A percentile compares a stretch with the other conserved stretches of the same genome.
Evolutionary conservation across 768 basidiomycete species (phyloP).

Genomic region (Rhodosporidiobolus sp.): DNA sequence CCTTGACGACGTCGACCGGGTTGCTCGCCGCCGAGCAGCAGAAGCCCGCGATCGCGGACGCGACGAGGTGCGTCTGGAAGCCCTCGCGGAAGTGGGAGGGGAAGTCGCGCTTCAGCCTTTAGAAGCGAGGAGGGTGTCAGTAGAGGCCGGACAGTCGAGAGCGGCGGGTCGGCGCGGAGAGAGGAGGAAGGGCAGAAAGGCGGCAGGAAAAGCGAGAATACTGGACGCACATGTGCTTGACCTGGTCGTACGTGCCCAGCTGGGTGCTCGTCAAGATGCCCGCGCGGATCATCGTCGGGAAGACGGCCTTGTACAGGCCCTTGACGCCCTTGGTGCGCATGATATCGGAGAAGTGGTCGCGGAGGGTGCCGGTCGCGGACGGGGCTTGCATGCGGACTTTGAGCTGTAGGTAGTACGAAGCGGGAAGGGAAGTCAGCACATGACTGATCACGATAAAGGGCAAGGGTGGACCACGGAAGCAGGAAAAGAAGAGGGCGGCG

Average conservation of each 20-base stretch:
- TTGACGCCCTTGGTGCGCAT: conserved; percentile 13
- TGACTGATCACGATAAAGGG: too few relatives aligned
- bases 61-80: conserved; percentile 40
- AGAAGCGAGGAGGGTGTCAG: too few relatives aligned
- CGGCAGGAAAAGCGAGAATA: too few relatives aligned
- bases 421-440: background rate
- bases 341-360: conserved; percentile 15
- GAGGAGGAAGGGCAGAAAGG: too few relatives aligned
- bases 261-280: conserved; percentile 43
- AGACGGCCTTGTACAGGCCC: conserved; percentile 41
- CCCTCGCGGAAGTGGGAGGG: conserved; percentile 39
- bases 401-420: too few relatives aligned
- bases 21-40: conserved; percentile 39
- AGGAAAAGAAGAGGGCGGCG: background rate
- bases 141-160: too few relatives aligned
- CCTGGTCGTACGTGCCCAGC: conserved; percentile 40
- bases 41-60: conserved; percentile 42
- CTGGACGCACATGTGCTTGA: conserved; percentile 34
- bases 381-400: conserved; percentile 44
- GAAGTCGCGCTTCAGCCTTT: conserved; percentile 38
- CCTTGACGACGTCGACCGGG: conserved; percentile 39
- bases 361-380: conserved; percentile 30
- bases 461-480: too few relatives aligned
- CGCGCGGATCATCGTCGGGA: conserved; percentile 41
- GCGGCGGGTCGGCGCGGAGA: too few relatives aligned